Evolutionary conservation across 768 basidiomycete species (phyloP), one percentile per base, ranked within the genome.

Genomic region (Dioszegia hungarica): DNA sequence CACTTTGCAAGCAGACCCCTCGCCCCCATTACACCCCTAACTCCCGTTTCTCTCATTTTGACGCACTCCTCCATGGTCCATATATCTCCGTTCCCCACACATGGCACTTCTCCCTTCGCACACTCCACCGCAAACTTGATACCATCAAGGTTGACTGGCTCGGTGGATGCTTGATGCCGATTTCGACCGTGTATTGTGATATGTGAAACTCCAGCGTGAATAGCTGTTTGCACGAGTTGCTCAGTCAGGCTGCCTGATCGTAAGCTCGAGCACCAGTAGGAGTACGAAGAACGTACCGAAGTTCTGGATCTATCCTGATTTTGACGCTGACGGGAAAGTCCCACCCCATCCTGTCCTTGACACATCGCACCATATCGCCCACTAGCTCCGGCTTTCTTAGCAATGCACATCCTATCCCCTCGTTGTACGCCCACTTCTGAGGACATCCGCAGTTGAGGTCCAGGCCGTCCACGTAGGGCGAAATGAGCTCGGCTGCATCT

Each of bases 381-480:
- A 80, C 79, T 20, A 77, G 53, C 44, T 81, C 78, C 0, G 80
- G 80, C 56, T 80, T 77, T 0, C 80, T 64, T 0, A 81, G 67
- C 0, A 81, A 66, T 5, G 75, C 80, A 34, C 75, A 79, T 1
- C 80, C 80, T 28, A 81, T 78, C 0, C 78, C 78, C 61, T 79
- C 79, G 22, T 75, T 60, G 47, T 77, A 79, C 11, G 79, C 79
- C 79, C 79, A 80, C 20, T 61, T 59, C 43, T 80, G 80, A 1
- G 79, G 80, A 60, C 80, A 81, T 1, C 79, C 79, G 52, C 79
- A 80, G 54, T 81, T 81, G 25, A 81, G 57, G 59, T 81, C 80
- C 20, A 81, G 68, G 1, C 78, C 80, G 63, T 81, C 80, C 1
- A 80, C 78, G 41, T 77, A 80, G 0, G 77, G 77, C 19, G 66